Evolutionary conservation across 1,284 basidiomycete species (phyloP), one percentile per base, ranked within the genome.

Genomic region (Puccinia hordei): DNA sequence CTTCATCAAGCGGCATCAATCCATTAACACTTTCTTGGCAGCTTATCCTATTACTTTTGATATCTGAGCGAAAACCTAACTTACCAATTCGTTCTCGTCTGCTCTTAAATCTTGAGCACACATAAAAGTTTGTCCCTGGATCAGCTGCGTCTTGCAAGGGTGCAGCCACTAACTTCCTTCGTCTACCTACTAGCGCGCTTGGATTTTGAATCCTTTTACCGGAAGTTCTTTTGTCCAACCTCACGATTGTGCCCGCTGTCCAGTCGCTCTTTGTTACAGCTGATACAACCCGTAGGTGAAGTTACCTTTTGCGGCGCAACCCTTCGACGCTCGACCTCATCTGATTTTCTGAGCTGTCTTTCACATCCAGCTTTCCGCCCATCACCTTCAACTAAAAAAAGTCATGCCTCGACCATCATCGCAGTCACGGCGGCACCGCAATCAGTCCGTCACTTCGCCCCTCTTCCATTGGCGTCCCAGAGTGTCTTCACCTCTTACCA

Each of bases 381-480:
- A 33, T 13, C 57, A 3, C 27, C 15, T 17, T 30, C 27, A 59
- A 33, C 10, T 59, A 12, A 8, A 30, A 10, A 33, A 38, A 30
- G n/a, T 63, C 6, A 72, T 72, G 69, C 69, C 69, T 72, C 49
- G 69, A 53, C 51, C 51, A 53, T 72, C 69, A 35, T 51, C 69
- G 1, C 69, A 72, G 49, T 55, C 46, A 53, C 69, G 69, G 15
- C 76, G 76, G 2, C 78, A 66, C 12, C 71, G 71, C 17, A 55
- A 53, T 17, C 69, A 33, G 22, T 30, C 71, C 53, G 44, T 51
- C 15, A 51, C 55, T 13, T 38, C 78, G 3, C 71, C 51, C n/a
- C 30, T 59, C 24, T 38, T 68, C 22, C n/a, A 79, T 57, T 80
- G 78, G 78, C 78, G 78, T 17, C 78, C 78, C 9, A 55, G 78